phyloP scores from a whole-genome alignment of 768 basidiomycete species.

The Trametes cinnabarina region DNA sequence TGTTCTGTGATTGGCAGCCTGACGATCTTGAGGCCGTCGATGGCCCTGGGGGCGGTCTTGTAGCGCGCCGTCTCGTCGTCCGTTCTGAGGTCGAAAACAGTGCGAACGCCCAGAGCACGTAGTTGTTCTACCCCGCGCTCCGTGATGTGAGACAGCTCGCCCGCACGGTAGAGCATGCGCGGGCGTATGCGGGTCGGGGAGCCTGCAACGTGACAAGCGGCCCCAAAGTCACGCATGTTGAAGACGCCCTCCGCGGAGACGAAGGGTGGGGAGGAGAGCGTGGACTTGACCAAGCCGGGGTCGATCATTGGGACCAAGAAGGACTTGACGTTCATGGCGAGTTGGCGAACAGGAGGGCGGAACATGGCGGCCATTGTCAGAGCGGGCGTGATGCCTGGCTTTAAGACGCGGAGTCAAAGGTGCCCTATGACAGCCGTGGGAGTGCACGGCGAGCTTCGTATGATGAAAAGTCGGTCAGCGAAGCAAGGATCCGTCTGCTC shows the following conservation, averaged over 20 bases:
- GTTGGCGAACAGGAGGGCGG: not conserved
- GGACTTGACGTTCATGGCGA: not conserved
- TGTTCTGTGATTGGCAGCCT: slow-evolving; percentile 27
- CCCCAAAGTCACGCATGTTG: slow-evolving; percentile 38
- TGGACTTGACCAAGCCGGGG: not conserved
- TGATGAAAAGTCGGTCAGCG: no score
- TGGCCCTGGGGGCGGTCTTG: slow-evolving; percentile 27
- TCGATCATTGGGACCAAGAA: not conserved
- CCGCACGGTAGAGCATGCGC: slow-evolving; percentile 38
- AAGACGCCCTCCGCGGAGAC: slow-evolving; percentile 38
- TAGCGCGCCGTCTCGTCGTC: slow-evolving; percentile 36
- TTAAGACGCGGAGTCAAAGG: no score
- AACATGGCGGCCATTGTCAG: no score
- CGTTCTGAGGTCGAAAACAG: slow-evolving; percentile 42
- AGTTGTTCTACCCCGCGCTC: slow-evolving; percentile 35
- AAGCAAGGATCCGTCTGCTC: no score
- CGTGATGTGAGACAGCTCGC: slow-evolving; percentile 38
- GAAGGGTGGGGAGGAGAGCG: slow-evolving; percentile 35
- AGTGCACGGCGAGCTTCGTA: no score
- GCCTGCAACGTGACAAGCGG: slow-evolving; percentile 21
- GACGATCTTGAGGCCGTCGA: slow-evolving; percentile 32
- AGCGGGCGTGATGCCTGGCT: no score
- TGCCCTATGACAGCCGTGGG: no score
- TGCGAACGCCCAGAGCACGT: slow-evolving; percentile 33
- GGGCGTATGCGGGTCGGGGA: slow-evolving; percentile 28